Base-by-base conservation (phyloP, 2,329 filamentous ascomycete genomes). In the Saccharata proteae region DNA sequence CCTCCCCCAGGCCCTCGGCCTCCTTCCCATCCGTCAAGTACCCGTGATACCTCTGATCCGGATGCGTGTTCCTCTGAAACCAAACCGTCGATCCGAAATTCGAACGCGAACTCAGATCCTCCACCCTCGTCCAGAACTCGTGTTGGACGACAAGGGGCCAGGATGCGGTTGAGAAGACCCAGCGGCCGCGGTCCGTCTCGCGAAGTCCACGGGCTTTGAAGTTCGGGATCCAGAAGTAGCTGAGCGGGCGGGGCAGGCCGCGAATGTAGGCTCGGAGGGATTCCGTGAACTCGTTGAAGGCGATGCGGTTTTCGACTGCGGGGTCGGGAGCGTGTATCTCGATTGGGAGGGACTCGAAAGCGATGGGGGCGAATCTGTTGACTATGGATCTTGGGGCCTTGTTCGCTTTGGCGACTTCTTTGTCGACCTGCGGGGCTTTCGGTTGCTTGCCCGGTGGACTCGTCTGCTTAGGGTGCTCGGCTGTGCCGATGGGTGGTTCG, bases 161-260 rank as follows among this genome's bases (percentile, higher is more conserved):
- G 1, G 42, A 30, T 1, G 54, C 47, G 41, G 69, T 74, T 40
- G 74, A 60, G 4, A 93, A 45, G 3, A 63, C 52, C 86, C 86
- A 94, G 53, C 80, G 75, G 1, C 85, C 86, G 11, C 86, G 67
- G 50, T 93, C 84, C 34, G 29, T 53, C 47, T 6, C 47, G 25
- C 18, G 6, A 26, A 15, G 8, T 23, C n/a, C n/a, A n/a, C n/a
- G n/a, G n/a, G n/a, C n/a, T 20, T 13, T 25, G 13, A 22, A 22
- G 23, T 11, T 30, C 30, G 6, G 11, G 23, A 23, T 31, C 10
- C 8, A 36, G 18, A 16, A 32, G n/a, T n/a, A n/a, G n/a, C n/a
- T n/a, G n/a, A n/a, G n/a, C n/a, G n/a, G n/a, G n/a, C n/a, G n/a
- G n/a, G n/a, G n/a, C n/a, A n/a, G n/a, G n/a, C n/a, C n/a, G n/a